phyloP scores from a whole-genome alignment of 352 stramenopile genomes.

The Phytophthora quininea region DNA sequence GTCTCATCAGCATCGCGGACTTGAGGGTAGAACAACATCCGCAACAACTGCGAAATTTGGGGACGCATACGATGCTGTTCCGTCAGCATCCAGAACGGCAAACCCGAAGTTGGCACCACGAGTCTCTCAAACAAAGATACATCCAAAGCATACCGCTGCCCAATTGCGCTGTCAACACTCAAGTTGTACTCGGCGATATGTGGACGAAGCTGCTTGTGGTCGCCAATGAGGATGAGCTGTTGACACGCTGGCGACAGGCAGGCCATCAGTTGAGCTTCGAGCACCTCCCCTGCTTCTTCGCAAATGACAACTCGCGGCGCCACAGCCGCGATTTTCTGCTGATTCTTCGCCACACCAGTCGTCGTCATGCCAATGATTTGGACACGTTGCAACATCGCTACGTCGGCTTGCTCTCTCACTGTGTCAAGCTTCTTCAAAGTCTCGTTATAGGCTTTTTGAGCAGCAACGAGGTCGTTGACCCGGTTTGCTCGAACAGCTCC shows the following conservation, averaged over 20 bases:
- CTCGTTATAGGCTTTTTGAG: conserved; percentile 37
- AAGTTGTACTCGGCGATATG: conserved; percentile 78
- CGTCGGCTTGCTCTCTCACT: conserved; percentile 36
- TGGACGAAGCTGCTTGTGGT: conserved; percentile 87
- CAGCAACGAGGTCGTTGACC: conserved; percentile 32
- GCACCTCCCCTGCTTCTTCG: conserved; percentile 89
- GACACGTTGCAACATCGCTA: conserved; percentile 32
- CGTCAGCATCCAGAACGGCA: conserved; percentile 57
- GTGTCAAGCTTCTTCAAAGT: conserved; percentile 38
- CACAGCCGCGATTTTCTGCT: conserved; percentile 63
- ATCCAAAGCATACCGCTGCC: conserved; percentile 72
- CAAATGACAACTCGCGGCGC: conserved; percentile 78
- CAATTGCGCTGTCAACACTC: conserved; percentile 54
- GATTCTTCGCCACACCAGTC: conserved; percentile 76
- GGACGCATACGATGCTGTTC: conserved; percentile 84
- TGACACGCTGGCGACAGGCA: conserved; percentile 68
- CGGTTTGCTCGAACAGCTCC: conserved; percentile 12
- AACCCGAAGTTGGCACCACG: conserved; percentile 24
- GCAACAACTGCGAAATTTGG: conserved; percentile 78
- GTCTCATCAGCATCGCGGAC: conserved; percentile 64
- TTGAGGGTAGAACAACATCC: conserved; percentile 67
- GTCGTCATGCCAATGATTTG: conserved; percentile 88
- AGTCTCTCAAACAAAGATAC: conserved; percentile 88
- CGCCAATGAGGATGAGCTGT: conserved; percentile 88
- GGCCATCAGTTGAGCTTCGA: conserved; percentile 72